Percentiles rank a stretch among this genome's conserved stretches.
Conservation (phyloP, 352 stramenopile genomes). For the Globisporangium okanoganense region DNA sequence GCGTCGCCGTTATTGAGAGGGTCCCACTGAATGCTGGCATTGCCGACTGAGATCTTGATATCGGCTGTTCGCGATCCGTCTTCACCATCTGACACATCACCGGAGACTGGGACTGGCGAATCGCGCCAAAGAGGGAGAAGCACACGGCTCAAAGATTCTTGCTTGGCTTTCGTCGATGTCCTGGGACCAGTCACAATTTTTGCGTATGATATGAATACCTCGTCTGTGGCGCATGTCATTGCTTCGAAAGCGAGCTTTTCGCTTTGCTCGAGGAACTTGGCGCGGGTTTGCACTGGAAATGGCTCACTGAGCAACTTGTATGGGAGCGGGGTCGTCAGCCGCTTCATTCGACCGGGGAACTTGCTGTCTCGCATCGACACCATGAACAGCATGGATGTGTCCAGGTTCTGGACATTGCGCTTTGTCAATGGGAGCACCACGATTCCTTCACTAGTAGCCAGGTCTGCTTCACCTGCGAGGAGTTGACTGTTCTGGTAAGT, state of each 20-base stretch:
- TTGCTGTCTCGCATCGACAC: constrained; percentile 77
- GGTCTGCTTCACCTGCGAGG: neutral
- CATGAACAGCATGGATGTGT: constrained; percentile 36
- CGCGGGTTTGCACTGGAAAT: constrained; percentile 53
- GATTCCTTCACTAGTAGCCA: constrained; percentile 18
- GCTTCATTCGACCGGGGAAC: constrained; percentile 71
- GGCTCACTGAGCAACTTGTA: constrained; percentile 45
- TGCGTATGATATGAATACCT: constrained; percentile 57
- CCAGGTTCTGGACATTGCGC: constrained; percentile 33
- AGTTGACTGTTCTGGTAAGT: neutral
- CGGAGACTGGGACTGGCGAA: neutral
- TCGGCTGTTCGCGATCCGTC: neutral
- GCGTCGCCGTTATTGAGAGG: neutral
- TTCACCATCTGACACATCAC: neutral
- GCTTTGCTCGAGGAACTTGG: constrained; percentile 40
- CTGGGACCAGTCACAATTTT: constrained; percentile 17
- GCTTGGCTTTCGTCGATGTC: constrained; percentile 4
- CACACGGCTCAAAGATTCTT: constrained; percentile 27
- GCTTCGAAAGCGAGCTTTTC: constrained; percentile 48
- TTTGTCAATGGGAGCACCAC: constrained; percentile 48
- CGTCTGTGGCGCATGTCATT: constrained; percentile 25
- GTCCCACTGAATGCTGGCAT: neutral
- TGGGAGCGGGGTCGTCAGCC: constrained; percentile 57
- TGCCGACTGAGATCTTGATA: neutral
- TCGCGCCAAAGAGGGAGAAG: constrained; percentile 28